Conservation (phyloP, 1,284 basidiomycete species). For the Sporisorium sorghi region DNA sequence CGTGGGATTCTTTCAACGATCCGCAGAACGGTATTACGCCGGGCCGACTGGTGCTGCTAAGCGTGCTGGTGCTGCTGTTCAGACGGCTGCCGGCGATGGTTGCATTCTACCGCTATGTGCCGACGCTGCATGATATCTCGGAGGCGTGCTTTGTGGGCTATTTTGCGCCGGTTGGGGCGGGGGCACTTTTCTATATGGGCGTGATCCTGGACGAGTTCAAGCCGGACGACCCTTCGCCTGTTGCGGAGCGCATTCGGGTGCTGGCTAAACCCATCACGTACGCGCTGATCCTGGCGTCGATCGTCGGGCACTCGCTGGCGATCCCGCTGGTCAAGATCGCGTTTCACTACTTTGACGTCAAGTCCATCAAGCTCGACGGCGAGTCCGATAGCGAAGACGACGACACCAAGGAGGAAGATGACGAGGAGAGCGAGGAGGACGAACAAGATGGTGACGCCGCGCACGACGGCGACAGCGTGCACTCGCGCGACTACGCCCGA, state of each 20-base stretch:
- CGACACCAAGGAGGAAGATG: constrained; percentile 14
- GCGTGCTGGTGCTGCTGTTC: constrained; percentile 70
- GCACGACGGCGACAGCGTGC: neutral
- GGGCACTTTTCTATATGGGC: constrained; percentile 59
- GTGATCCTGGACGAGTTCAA: constrained; percentile 55
- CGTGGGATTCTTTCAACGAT: constrained; percentile 55
- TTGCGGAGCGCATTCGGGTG: constrained; percentile 37
- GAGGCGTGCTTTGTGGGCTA: constrained; percentile 70
- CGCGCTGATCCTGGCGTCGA: constrained; percentile 52
- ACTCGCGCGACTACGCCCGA: constrained; percentile 23
- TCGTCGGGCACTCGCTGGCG: constrained; percentile 56
- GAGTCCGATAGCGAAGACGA: constrained; percentile 28
- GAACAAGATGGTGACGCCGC: too few species aligned
- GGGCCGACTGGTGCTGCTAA: constrained; percentile 69
- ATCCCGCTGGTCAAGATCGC: constrained; percentile 59
- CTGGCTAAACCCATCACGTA: constrained; percentile 60
- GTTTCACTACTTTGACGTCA: constrained; percentile 45
- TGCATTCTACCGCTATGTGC: constrained; percentile 60
- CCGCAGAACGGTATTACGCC: constrained; percentile 66
- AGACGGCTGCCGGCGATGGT: constrained; percentile 67
- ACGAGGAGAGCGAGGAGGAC: constrained; percentile 14
- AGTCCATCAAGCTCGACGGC: constrained; percentile 50
- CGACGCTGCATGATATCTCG: constrained; percentile 57
- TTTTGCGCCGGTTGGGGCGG: constrained; percentile 71
- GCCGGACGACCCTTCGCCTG: constrained; percentile 31